phyloP scores from a whole-genome alignment of 2,329 filamentous ascomycete species.

The Chaetothyriales sp. region DNA sequence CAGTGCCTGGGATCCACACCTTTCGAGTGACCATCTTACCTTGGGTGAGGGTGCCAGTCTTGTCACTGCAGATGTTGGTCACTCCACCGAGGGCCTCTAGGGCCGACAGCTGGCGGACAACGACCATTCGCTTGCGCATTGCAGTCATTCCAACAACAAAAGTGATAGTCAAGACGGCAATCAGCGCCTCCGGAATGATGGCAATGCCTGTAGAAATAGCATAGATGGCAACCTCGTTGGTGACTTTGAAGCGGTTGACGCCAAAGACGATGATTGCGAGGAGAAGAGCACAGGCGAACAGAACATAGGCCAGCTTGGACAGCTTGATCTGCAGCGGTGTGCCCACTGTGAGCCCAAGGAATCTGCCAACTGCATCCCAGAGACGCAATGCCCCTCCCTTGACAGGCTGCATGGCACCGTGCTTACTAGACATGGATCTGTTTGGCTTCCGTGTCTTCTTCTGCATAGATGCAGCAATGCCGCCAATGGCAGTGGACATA shows the following conservation, averaged over 20 bases:
- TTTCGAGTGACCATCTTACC: conserved; percentile 47
- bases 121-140: conserved; percentile 39
- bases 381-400: conserved; percentile 36
- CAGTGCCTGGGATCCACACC: conserved; percentile 40
- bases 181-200: conserved; percentile 49
- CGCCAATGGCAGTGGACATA: conserved; percentile 47
- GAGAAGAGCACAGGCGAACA: conserved; percentile 57
- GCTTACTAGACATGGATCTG: conserved; percentile 32
- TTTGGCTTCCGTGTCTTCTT: conserved; percentile 30
- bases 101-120: conserved; percentile 38
- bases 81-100: conserved; percentile 43
- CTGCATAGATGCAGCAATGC: conserved; percentile 43
- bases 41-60: conserved; percentile 40
- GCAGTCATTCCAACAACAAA: conserved; percentile 42
- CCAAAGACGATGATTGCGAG: conserved; percentile 49
- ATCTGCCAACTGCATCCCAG: conserved; percentile 36
- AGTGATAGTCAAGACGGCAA: conserved; percentile 47
- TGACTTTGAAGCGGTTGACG: conserved; percentile 40
- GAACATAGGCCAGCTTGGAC: conserved; percentile 65
- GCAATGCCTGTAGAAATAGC: conserved; percentile 43
- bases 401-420: conserved; percentile 30
- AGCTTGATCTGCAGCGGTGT: conserved; percentile 76
- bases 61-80: conserved; percentile 44
- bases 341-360: conserved; percentile 50
- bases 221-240: conserved; percentile 45